Conservation (phyloP, 305 asterid species). For the Coffea humblotiana region DNA sequence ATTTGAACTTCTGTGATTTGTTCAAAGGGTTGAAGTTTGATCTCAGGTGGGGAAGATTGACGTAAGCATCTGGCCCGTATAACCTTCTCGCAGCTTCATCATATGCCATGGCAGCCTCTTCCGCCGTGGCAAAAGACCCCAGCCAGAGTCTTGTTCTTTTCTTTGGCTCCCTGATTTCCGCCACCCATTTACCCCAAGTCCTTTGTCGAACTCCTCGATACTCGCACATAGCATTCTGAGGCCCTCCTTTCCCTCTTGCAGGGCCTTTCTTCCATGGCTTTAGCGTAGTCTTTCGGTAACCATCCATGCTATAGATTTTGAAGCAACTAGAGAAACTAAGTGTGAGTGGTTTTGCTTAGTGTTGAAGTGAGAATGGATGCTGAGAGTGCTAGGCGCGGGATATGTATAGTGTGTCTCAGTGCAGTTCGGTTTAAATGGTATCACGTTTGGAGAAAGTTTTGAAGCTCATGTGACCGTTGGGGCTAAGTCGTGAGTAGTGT, state of each 20-base stretch:
- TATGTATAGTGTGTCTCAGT: constrained; percentile 56
- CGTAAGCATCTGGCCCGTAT: constrained; percentile 94
- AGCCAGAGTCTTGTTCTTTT: constrained; percentile 89
- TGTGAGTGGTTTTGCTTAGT: constrained; percentile 16
- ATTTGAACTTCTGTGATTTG: constrained; percentile 87
- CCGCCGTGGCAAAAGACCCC: constrained; percentile 92
- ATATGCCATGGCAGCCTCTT: constrained; percentile 98
- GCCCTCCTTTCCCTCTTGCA: constrained; percentile 95
- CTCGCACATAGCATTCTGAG: constrained; percentile 87
- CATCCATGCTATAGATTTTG: constrained; percentile 52
- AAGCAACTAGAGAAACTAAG: constrained; percentile 18
- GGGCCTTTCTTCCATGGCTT: constrained; percentile 99
- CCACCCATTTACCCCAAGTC: constrained; percentile 99
- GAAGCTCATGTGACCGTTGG: constrained; percentile 73
- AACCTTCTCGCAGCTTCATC: constrained; percentile 95
- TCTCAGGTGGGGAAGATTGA: constrained; percentile 82
- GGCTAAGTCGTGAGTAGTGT: constrained; percentile 16
- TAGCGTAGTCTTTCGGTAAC: constrained; percentile 59
- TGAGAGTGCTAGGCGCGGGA: constrained; percentile 40
- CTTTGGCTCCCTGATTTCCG: constrained; percentile 92
- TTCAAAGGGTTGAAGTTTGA: constrained; percentile 78
- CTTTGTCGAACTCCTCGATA: constrained; percentile 93
- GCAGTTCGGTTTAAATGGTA: constrained; percentile 57
- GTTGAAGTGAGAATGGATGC: constrained; percentile 18
- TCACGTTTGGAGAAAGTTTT: constrained; percentile 67